Base-by-base conservation (phyloP, 2,329 filamentous ascomycete genomes). In the Colletotrichum sp. region DNA sequence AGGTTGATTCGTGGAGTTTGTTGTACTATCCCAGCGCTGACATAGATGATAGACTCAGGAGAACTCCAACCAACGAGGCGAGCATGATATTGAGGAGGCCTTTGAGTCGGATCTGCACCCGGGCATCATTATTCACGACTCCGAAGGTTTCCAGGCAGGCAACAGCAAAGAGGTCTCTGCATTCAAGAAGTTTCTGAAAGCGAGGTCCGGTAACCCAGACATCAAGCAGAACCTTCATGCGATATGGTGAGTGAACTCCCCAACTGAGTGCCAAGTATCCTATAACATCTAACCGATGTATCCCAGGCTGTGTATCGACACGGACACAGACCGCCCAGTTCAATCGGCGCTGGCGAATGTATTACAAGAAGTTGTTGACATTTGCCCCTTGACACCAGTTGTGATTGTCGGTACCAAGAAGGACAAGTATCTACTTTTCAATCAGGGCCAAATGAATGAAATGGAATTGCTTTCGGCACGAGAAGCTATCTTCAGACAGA, bases 91-190 rank as follows among this genome's bases (percentile, higher is more conserved):
- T 7, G 78, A 81, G 18, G 77, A 81, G 27, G 80, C 77, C 5
- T 81, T 81, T 15, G 79, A 80, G 65, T 80, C 79, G 36, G 80
- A 81, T 34, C 78, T 76, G 15, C 70, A 78, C 18, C 80, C 79
- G 5, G 80, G 80, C 15, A 75, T 81, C 22, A 80, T 81, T 36
- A 78, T 81, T 43, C 80, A 81, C 27, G 80, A 81, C 58, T 81
- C 80, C 15, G 74, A 79, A 34, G 80, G 80, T 4, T 81, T 80
- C 28, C 78, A 81, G 62, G 79, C 79, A 4, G 80, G 79, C 4
- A 76, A 79, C 13, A 78, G 68, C 10, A 78, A 78, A 62, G 79
- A 80, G 8, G 71, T 81, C 2, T 62, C 78, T 13, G 77, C 78
- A 5, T 71, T 81, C 34, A 79, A 80, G 66, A 76, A 68, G 34